Evolutionary conservation across 148 eudicot species (phyloP).

Genomic region (Polygonum aviculare): DNA sequence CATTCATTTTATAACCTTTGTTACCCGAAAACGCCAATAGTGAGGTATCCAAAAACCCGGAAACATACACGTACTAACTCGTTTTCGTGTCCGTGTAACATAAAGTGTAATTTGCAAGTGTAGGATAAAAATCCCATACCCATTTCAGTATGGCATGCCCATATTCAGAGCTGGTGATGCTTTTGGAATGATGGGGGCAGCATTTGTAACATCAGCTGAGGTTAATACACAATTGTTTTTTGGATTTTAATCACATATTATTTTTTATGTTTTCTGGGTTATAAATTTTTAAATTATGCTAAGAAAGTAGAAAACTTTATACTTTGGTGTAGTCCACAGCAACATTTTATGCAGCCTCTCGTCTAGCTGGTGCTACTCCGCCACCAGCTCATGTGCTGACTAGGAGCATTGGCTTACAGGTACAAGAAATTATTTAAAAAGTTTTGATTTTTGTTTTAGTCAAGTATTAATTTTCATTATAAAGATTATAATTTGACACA

Average conservation of each 20-base stretch:
- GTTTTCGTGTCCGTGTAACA: too few species aligned
- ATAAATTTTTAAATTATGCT: neutral
- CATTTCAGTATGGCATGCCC: slow-evolving; percentile 92
- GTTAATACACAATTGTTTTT: slow-evolving; percentile 22
- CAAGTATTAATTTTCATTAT: neutral
- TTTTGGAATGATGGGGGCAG: slow-evolving; percentile 97
- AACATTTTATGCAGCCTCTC: slow-evolving; percentile 78
- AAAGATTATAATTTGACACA: neutral
- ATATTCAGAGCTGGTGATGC: slow-evolving; percentile 90
- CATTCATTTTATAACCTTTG: too few species aligned
- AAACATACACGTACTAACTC: too few species aligned
- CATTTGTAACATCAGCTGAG: slow-evolving; percentile 90
- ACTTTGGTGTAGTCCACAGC: slow-evolving; percentile 70
- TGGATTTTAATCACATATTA: neutral
- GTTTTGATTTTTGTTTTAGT: neutral
- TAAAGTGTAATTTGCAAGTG: neutral
- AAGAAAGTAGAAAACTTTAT: neutral
- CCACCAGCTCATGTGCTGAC: slow-evolving; percentile 85
- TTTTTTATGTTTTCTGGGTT: neutral
- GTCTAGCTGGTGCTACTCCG: slow-evolving; percentile 84
- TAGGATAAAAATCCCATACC: slow-evolving; percentile 85
- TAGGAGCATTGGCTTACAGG: slow-evolving; percentile 96
- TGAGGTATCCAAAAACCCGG: too few species aligned
- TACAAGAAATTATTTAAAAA: slow-evolving; percentile 11
- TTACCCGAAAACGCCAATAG: too few species aligned